Percentiles rank a stretch among this genome's conserved stretches.
These are phyloP conservation scores for Heliamphora pulchella DNA, from an alignment of 179 eudicot species.

Conservation along the genomic window DNA sequence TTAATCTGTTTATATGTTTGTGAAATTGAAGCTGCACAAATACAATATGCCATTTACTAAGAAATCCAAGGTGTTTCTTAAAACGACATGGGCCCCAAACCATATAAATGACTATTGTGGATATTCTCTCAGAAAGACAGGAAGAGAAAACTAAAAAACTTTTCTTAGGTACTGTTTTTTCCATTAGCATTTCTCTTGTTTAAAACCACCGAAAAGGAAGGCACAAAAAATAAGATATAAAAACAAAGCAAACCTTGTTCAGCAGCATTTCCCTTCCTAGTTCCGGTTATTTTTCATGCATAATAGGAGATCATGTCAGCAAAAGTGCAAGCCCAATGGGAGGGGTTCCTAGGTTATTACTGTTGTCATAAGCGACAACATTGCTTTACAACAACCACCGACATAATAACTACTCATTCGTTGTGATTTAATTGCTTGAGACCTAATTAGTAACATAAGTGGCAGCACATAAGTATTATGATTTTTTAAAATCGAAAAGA, in stretches of 20 bases:
- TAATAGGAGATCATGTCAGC: neutral
- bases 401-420: neutral
- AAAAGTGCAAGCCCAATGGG: too few relatives aligned
- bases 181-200: neutral
- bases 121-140: neutral
- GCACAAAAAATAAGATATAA: neutral
- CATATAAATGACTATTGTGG: neutral
- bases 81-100: neutral
- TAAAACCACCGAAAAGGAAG: neutral
- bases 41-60: neutral
- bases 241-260: neutral
- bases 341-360: neutral
- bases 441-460: neutral
- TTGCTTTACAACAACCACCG: neutral
- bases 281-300: neutral
- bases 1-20: neutral
- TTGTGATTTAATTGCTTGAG: neutral
- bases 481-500: neutral
- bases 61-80: neutral
- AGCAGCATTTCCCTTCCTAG: slow-evolving; percentile 2
- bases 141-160: slow-evolving; percentile 4
- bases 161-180: neutral
- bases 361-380: neutral
- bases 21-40: neutral
- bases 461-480: neutral